phyloP scores from a whole-genome alignment of 768 basidiomycete species.

The Pisolithus microcarpus region DNA sequence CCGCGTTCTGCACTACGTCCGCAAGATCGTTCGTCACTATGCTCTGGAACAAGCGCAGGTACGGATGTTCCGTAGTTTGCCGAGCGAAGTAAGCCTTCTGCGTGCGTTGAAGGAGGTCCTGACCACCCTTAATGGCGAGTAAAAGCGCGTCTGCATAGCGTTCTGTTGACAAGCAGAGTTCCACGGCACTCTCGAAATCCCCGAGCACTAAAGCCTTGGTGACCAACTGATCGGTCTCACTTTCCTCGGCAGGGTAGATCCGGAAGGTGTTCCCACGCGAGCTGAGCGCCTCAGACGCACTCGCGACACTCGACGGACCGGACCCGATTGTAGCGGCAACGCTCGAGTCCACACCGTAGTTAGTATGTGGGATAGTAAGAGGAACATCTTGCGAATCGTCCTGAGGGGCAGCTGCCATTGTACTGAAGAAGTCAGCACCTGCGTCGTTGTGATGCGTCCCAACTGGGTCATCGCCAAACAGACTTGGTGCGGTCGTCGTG shows the following conservation, averaged over 20 bases:
- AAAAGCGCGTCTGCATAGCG: conserved; percentile 93
- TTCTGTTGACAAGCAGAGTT: conserved; percentile 80
- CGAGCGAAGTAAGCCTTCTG: conserved; percentile 92
- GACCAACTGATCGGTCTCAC: conserved; percentile 78
- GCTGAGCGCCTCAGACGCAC: conserved; percentile 38
- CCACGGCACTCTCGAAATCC: conserved; percentile 91
- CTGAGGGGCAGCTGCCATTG: conserved; percentile 50
- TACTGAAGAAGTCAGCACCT: conserved; percentile 85
- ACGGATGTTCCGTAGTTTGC: conserved; percentile 67
- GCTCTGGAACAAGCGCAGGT: conserved; percentile 90
- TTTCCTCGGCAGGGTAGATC: conserved; percentile 84
- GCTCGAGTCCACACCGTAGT: conserved; percentile 77
- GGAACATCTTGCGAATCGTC: conserved; percentile 28
- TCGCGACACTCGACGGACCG: conserved; percentile 73
- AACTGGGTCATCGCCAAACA: conserved; percentile 76
- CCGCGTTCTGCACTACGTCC: conserved; percentile 95
- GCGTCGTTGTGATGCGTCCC: conserved; percentile 51
- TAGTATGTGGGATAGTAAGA: conserved; percentile 69
- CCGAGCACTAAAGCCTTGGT: conserved; percentile 92
- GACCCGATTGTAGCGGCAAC: conserved; percentile 96
- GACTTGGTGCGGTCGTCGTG: conserved; percentile 77
- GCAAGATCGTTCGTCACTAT: conserved; percentile 88
- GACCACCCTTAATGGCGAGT: conserved; percentile 85
- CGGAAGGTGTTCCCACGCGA: conserved; percentile 79
- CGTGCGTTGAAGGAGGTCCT: conserved; percentile 77